A percentile compares a stretch with the other conserved stretches of the same genome.
phyloP scores from a whole-genome alignment of 257 asterid species.

The Nicotiana otophora region DNA sequence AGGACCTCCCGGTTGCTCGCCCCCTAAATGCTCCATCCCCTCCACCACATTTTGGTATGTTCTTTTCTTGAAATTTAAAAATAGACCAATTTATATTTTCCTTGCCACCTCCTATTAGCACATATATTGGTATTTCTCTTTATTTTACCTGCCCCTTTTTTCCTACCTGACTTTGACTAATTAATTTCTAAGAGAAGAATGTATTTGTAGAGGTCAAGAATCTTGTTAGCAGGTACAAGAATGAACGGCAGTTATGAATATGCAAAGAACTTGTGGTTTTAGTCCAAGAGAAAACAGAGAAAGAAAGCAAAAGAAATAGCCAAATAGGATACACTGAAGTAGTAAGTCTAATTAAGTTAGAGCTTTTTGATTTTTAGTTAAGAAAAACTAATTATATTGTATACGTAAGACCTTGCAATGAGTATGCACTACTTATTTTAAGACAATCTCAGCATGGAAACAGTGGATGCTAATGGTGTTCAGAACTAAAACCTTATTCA shows the following conservation, averaged over 20 bases:
- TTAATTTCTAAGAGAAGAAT: background rate
- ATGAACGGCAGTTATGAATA: background rate
- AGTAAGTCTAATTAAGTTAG: background rate
- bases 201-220: background rate
- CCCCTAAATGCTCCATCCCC: conserved; percentile 31
- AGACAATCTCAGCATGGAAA: background rate
- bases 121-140: background rate
- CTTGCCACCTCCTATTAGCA: background rate
- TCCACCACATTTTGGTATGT: conserved; percentile 9
- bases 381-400: background rate
- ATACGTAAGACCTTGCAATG: background rate
- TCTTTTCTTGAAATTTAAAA: background rate
- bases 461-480: background rate
- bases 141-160: too few relatives aligned
- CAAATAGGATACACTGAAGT: background rate
- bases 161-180: background rate
- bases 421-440: too few relatives aligned
- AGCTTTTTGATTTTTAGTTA: too few relatives aligned
- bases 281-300: background rate
- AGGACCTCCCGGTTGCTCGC: conserved; percentile 42
- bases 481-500: background rate
- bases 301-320: background rate
- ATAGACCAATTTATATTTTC: background rate
- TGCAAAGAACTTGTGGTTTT: background rate
- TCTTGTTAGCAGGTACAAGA: background rate